Base-by-base conservation (phyloP, 192 early-diverging fungal genomes). In the Podila epicladia region DNA sequence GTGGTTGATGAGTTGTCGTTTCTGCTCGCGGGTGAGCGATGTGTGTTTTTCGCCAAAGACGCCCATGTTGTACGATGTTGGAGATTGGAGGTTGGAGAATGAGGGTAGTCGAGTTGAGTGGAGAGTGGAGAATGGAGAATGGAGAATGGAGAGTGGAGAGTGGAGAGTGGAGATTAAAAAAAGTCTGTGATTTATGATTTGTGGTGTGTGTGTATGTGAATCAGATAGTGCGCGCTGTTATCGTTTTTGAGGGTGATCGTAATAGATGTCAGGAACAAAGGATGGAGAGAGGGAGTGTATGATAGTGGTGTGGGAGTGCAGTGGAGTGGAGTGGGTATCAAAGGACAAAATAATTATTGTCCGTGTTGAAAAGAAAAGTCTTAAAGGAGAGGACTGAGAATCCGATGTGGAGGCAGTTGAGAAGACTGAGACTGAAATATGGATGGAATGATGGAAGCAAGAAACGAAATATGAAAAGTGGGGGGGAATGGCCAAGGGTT, bases 31-130 rank as follows among this genome's bases (percentile, higher is more conserved):
- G 13, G 77, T 80, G 11, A 80, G 71, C 33, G 77, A 80, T 29
- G 77, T 80, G 58, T 80, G 77, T 31, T 80, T 80, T 65, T 80
- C 77, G 55, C 77, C 77, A 60, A 68, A 80, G 66, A 80, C 77
- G 48, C 77, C 77, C 77, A 80, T 80, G 29, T n/a, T 69, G 58
- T 35, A 20, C 41, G 12, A 31, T 33, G 19, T 4, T 45, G 24
- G 57, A 61, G 35, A 0, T 38, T 26, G 17, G 45, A 32, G 2
- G 45, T 48, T 32, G 22, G 12, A 53, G 17, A 22, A 5, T 31
- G 31, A 17, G 24, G 57, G 17, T 59, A 11, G 28, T 31, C 45
- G 22, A 11, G 24, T n/a, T 13, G 37, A 28, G 28, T 49, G n/a
- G 22, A 65, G 48, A n/a, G 66, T 15, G 4, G 11, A 31, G 50